phyloP scores from a whole-genome alignment of 2,329 filamentous ascomycete genomes.

The Oidium heveae region DNA sequence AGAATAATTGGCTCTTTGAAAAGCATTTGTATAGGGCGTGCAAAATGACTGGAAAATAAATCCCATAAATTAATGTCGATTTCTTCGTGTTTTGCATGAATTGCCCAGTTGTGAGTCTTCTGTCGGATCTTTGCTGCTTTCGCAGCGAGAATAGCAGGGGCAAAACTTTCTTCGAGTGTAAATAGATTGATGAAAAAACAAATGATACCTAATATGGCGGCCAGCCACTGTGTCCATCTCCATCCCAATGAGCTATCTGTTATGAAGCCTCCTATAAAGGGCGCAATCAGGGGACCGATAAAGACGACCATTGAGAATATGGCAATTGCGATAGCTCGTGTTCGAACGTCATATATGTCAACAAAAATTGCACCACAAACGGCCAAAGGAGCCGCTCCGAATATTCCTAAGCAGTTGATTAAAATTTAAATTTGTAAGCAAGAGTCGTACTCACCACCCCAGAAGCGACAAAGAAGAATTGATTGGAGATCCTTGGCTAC shows the following conservation, averaged over 20 bases:
- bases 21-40: conserved; percentile 20
- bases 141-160: conserved; percentile 34
- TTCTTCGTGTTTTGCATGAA: conserved; percentile 47
- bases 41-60: conserved; percentile 29
- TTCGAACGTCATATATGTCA: conserved; percentile 43
- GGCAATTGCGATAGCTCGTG: conserved; percentile 30
- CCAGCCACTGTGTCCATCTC: conserved; percentile 47
- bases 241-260: conserved; percentile 35
- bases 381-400: conserved; percentile 42
- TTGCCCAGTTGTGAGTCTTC: conserved; percentile 41
- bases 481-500: conserved; percentile 43
- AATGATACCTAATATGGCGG: conserved; percentile 34
- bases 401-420: conserved; percentile 20
- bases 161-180: conserved; percentile 45
- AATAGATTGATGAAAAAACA: conserved; percentile 33
- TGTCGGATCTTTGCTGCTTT: conserved; percentile 37
- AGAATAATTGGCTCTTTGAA: conserved; percentile 45
- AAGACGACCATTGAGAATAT: conserved; percentile 38
- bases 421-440: neutral
- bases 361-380: conserved; percentile 47
- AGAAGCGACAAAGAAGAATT: conserved; percentile 47
- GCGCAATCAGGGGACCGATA: conserved; percentile 38
- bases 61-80: conserved; percentile 40
- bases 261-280: conserved; percentile 45
- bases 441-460: conserved; percentile 28